A percentile compares a stretch with the other conserved stretches of the same genome.
Conservation (phyloP, 345 rosid genomes). For the Ceriops zippeliana region DNA sequence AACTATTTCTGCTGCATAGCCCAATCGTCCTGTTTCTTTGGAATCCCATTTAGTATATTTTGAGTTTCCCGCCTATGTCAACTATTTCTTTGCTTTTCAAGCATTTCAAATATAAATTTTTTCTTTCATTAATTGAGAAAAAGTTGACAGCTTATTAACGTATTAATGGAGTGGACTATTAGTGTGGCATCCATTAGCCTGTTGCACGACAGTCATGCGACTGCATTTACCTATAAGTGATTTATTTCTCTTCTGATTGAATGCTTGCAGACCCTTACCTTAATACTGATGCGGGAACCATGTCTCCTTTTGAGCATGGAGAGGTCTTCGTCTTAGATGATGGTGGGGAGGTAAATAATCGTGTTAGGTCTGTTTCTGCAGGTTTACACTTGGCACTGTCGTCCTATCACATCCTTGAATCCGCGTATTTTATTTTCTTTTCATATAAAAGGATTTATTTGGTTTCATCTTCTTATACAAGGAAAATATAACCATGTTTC, state of each 20-base stretch:
- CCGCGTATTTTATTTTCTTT: not conserved
- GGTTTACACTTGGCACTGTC: too few relatives aligned
- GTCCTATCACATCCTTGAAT: too few relatives aligned
- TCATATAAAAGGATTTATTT: not conserved
- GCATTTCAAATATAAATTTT: not conserved
- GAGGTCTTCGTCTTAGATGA: constrained; percentile 96
- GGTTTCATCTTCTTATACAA: too few relatives aligned
- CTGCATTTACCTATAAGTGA: too few relatives aligned
- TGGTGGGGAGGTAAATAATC: constrained; percentile 81
- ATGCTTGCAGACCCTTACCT: constrained; percentile 76
- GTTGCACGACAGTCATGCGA: too few relatives aligned
- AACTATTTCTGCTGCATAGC: not conserved
- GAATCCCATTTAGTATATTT: not conserved
- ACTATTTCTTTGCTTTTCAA: not conserved
- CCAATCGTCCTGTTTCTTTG: not conserved
- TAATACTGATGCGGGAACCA: constrained; percentile 95
- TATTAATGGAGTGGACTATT: too few relatives aligned
- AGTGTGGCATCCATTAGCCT: too few relatives aligned
- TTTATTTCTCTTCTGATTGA: too few relatives aligned
- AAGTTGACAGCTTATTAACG: too few relatives aligned
- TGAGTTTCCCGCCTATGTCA: not conserved
- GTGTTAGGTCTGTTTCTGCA: too few relatives aligned
- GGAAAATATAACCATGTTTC: too few relatives aligned
- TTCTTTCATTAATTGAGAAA: too few relatives aligned
- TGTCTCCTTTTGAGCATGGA: constrained; percentile 98